Conservation (phyloP, 2,329 filamentous ascomycete species). For the Fusarium piperis region DNA sequence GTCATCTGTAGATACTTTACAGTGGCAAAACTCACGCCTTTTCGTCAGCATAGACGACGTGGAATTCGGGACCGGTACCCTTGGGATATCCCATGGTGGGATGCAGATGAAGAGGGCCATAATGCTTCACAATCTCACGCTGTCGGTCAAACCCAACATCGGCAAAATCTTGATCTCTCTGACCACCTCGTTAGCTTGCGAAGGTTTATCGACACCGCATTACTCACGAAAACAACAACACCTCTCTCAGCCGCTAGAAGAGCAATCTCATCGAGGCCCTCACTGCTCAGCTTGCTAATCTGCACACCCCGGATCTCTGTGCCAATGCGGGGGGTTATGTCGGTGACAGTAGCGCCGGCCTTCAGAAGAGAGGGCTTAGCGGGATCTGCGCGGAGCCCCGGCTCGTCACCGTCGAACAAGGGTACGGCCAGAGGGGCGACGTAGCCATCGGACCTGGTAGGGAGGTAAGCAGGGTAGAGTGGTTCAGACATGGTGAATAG, state of each 20-base stretch:
- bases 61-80: constrained; percentile 46
- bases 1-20: accelerated
- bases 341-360: constrained; percentile 19
- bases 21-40: constrained; percentile 32
- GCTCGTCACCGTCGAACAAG: constrained; percentile 44
- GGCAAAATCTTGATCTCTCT: constrained; percentile 47
- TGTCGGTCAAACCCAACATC: constrained; percentile 46
- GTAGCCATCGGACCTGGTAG: constrained; percentile 47
- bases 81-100: constrained; percentile 46
- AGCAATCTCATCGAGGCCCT: constrained; percentile 44
- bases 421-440: constrained; percentile 36
- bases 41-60: constrained; percentile 47
- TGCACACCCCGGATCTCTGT: constrained; percentile 45
- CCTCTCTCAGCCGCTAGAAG: constrained; percentile 45
- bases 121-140: constrained; percentile 42
- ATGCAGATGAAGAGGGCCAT: constrained; percentile 46
- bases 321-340: constrained; percentile 45
- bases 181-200: not conserved
- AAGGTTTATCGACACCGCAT: too few species aligned
- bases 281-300: constrained; percentile 36
- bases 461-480: constrained; percentile 46
- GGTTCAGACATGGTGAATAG: constrained; percentile 32
- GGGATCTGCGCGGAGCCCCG: constrained; percentile 44
- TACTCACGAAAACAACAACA: constrained; percentile 45
- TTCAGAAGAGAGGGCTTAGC: constrained; percentile 35